A percentile compares a stretch with the other conserved stretches of the same genome.
Evolutionary conservation across 148 eudicot genomes (phyloP).

Genomic region (Agrostemma githago): DNA sequence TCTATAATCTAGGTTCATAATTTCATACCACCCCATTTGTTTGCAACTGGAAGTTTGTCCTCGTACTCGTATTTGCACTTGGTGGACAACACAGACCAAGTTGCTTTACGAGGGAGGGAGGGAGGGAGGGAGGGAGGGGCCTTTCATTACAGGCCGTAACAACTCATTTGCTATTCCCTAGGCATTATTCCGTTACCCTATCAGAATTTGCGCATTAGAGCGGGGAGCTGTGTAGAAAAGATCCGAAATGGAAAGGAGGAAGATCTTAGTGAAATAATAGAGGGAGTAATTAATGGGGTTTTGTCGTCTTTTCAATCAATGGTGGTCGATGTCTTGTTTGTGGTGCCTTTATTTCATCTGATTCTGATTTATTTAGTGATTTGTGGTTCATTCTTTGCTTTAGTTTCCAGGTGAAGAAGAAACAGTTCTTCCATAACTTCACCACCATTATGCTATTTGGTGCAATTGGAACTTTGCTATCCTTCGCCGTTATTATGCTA

Average conservation of each 20-base stretch:
- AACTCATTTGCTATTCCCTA: too few species aligned
- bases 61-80: too few species aligned
- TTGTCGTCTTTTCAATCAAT: neutral
- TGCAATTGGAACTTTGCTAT: constrained; percentile 56
- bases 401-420: constrained; percentile 73
- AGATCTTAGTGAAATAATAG: too few species aligned
- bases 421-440: constrained; percentile 60
- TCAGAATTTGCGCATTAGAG: neutral
- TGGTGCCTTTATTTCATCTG: neutral
- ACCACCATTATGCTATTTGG: constrained; percentile 50
- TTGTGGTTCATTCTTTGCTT: constrained; percentile 1
- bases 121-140: too few species aligned
- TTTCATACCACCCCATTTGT: too few species aligned
- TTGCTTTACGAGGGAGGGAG: too few species aligned
- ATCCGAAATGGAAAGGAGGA: neutral
- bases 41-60: too few species aligned
- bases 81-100: too few species aligned
- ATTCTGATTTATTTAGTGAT: neutral
- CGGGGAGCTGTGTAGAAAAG: neutral
- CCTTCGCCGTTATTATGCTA: constrained; percentile 42
- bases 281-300: too few species aligned
- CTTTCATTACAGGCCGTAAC: too few species aligned
- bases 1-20: neutral
- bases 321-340: neutral
- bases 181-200: too few species aligned